Evolutionary conservation across 192 early-diverging fungal genomes (phyloP).

Genomic region (Jimgerdemannia flammicorona): DNA sequence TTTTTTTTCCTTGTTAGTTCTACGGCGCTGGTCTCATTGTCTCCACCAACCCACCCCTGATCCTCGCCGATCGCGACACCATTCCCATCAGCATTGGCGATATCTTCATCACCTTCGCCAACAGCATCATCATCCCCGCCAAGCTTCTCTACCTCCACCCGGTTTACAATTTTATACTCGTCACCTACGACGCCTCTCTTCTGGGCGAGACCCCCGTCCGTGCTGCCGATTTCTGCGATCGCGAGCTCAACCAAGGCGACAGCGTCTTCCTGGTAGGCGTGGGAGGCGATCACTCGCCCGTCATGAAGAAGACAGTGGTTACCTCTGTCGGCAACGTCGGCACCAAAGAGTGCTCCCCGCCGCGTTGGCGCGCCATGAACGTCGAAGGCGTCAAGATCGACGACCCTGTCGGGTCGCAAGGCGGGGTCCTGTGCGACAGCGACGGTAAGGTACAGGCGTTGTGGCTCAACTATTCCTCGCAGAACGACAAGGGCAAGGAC

Average conservation of each 20-base stretch:
- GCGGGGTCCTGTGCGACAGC: conserved; percentile 59
- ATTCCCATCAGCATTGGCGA: conserved; percentile 79
- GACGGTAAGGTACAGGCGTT: conserved; percentile 57
- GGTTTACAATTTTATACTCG: conserved; percentile 80
- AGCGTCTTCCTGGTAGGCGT: conserved; percentile 50
- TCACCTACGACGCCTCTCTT: conserved; percentile 74
- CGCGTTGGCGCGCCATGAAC: conserved; percentile 55
- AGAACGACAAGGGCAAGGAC: conserved; percentile 63
- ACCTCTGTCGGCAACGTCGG: conserved; percentile 58
- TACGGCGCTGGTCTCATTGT: conserved; percentile 80
- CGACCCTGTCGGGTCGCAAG: conserved; percentile 61
- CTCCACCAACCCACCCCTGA: conserved; percentile 72
- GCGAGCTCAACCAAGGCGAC: conserved; percentile 63
- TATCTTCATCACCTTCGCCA: conserved; percentile 79
- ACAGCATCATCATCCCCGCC: conserved; percentile 85
- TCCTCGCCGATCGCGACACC: conserved; percentile 78
- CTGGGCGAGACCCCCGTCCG: conserved; percentile 74
- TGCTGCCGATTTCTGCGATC: conserved; percentile 53
- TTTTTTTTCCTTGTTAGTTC: conserved; percentile 10
- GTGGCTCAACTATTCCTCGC: conserved; percentile 70
- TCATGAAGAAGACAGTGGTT: conserved; percentile 61
- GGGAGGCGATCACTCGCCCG: conserved; percentile 44
- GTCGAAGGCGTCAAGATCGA: conserved; percentile 64
- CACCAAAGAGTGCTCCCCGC: conserved; percentile 66
- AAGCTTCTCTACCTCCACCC: conserved; percentile 82